These are phyloP conservation scores for Mycena kentingensis DNA, from an alignment of 768 basidiomycete genomes.

Conservation along the genomic window DNA sequence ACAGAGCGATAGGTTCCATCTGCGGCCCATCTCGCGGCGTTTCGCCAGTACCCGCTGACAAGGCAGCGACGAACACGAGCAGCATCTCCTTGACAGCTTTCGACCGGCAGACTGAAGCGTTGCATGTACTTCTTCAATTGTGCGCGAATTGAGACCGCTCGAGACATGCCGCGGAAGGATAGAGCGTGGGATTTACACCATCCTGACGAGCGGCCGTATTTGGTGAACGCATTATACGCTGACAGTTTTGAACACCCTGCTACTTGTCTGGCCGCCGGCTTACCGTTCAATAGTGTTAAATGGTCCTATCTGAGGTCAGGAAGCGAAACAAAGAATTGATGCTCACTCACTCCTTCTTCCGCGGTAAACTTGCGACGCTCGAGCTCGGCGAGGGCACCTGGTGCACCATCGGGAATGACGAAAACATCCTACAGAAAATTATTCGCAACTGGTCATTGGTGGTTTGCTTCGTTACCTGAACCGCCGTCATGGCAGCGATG, in stretches of 20 bases:
- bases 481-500: slow-evolving; percentile 92
- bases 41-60: slow-evolving; percentile 91
- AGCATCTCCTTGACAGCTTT: slow-evolving; percentile 90
- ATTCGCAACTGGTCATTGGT: neutral
- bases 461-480: slow-evolving; percentile 58
- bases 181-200: slow-evolving; percentile 95
- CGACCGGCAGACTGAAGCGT: slow-evolving; percentile 77
- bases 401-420: slow-evolving; percentile 81
- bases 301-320: slow-evolving; percentile 67
- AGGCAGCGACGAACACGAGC: slow-evolving; percentile 84
- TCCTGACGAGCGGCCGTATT: slow-evolving; percentile 77
- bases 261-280: slow-evolving; percentile 10
- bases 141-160: slow-evolving; percentile 91
- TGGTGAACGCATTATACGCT: slow-evolving; percentile 94
- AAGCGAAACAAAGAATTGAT: neutral
- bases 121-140: slow-evolving; percentile 95
- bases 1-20: slow-evolving; percentile 94
- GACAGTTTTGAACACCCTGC: neutral
- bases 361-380: slow-evolving; percentile 96
- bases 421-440: slow-evolving; percentile 72
- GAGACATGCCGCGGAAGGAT: slow-evolving; percentile 91
- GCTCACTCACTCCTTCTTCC: slow-evolving; percentile 85
- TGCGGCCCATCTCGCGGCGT: slow-evolving; percentile 86
- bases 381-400: slow-evolving; percentile 85
- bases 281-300: slow-evolving; percentile 90